Conservation (phyloP, 2,329 filamentous ascomycete species). For the Fulvia fulva region DNA sequence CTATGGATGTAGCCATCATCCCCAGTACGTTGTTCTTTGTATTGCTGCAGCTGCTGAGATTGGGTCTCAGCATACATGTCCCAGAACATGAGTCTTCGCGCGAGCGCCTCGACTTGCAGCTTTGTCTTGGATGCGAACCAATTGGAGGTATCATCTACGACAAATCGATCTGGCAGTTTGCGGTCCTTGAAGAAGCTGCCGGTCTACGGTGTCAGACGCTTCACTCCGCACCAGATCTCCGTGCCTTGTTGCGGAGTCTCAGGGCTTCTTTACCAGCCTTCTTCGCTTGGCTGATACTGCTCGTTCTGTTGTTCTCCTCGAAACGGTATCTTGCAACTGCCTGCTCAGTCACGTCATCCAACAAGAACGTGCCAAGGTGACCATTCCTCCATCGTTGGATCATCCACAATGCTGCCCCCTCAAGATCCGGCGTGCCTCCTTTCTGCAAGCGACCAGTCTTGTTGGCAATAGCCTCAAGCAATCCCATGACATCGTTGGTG, state of each 20-base stretch:
- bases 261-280: constrained; percentile 59
- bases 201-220: no score
- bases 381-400: constrained; percentile 80
- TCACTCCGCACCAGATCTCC: constrained; percentile 11
- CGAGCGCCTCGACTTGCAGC: neutral
- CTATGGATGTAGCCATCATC: no score
- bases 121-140: neutral
- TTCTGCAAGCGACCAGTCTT: constrained; percentile 73
- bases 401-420: constrained; percentile 73
- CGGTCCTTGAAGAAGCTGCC: no score
- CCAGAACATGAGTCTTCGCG: neutral
- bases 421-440: constrained; percentile 66
- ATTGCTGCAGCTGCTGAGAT: neutral
- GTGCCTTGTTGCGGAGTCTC: constrained; percentile 11
- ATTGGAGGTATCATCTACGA: neutral
- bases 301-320: constrained; percentile 39
- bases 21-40: no score
- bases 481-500: constrained; percentile 76
- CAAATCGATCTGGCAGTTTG: neutral
- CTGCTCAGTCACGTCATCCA: constrained; percentile 69
- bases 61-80: neutral
- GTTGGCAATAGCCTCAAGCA: constrained; percentile 67
- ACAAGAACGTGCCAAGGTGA: constrained; percentile 67
- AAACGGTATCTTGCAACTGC: constrained; percentile 52
- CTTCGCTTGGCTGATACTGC: constrained; percentile 66